Base-by-base conservation (phyloP, 805 yeast genomes). In the Komagataella pastoris region DNA sequence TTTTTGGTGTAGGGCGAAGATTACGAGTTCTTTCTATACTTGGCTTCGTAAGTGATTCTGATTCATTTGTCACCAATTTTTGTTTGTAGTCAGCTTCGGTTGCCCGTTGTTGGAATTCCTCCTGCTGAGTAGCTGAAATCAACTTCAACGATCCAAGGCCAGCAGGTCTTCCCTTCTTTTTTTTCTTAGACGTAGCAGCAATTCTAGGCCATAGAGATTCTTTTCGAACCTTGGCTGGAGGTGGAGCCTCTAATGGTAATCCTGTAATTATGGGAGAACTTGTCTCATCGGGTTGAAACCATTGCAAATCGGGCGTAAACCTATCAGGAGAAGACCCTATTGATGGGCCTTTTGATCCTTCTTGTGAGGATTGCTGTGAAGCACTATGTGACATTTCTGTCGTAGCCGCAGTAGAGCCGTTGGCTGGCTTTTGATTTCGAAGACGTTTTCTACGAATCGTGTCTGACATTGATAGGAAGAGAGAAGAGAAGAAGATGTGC, bases 191-290 rank as follows among this genome's bases (percentile, higher is more conserved):
- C 49, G 54, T 18, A 49, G 55, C 56, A 49, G 56, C 64, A 58
- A 68, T 70, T 52, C 63, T 57, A 24, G 79, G 74, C 79, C 84
- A 75, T 49, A 75, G 63, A 17, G 80, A 69, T 48, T 79, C 85
- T 55, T 74, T 78, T 59, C 75, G 78, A 44, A 77, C 67, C 58
- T 77, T 82, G 3, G 71, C 65, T 17, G 79, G 76, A 7, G 96
- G 96, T 5, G 74, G 72, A n/a, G 77, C 72, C 56, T 80, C 87
- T 51, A 88, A 65, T 3, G 93, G 84, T 46, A 80, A 71, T 2
- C 97, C 96, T 0, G 91, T 83, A 44, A 79, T 79, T 7, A 21
- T 24, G 47, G 30, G 47, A 46, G 40, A 30, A 30, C 40, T 30
- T 30, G 40, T 30, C 14, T 30, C 40, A 30, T 30, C 40, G 40